Evolutionary conservation across 2,329 filamentous ascomycete genomes (phyloP), one percentile per base, ranked within the genome.

Genomic region (Geosmithia morbida): DNA sequence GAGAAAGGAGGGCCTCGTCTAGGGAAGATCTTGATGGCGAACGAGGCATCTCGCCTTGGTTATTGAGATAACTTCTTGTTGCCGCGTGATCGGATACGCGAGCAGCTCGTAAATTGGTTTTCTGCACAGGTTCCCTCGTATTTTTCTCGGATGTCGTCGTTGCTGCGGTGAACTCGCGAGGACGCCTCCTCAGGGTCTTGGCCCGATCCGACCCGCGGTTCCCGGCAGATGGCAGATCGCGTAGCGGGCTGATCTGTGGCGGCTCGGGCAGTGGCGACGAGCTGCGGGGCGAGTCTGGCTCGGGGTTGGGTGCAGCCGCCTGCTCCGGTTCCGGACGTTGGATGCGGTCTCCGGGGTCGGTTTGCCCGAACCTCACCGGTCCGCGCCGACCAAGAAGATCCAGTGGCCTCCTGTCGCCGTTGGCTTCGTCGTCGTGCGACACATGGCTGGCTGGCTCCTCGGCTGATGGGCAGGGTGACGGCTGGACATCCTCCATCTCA

Each of bases 221-320:
- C 2, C 70, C 74, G 0, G 72, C 71, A 1, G 71, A 66, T 11
- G 64, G 62, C 2, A 69, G 73, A 49, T 75, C 70, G 45, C 69
- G 69, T 0, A 81, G 62, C 1, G 77, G 75, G 44, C 67, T 72
- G 44, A 73, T 52, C 44, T 68, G 70, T 16, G 66, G 71, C 2
- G 68, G 67, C 37, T 66, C 59, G 0, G 71, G 70, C 2, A 74
- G 58, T 2, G 72, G 67, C 2, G 70, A 64, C 2, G 72, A 68
- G 16, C 66, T 62, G 30, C 63, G 51, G 2, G 60, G 62, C 2
- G 53, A 50, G 14, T 51, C 49, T 7, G 53, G 54, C 18, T 50
- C 48, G 37, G 18, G 44, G 26, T 13, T 16, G 11, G 57, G 54
- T 47, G 64, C 61, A 16, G 33, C 42, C 18, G 17, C 33, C 33